Conservation (phyloP, 768 basidiomycete species). For the Clavaria fumosa region DNA sequence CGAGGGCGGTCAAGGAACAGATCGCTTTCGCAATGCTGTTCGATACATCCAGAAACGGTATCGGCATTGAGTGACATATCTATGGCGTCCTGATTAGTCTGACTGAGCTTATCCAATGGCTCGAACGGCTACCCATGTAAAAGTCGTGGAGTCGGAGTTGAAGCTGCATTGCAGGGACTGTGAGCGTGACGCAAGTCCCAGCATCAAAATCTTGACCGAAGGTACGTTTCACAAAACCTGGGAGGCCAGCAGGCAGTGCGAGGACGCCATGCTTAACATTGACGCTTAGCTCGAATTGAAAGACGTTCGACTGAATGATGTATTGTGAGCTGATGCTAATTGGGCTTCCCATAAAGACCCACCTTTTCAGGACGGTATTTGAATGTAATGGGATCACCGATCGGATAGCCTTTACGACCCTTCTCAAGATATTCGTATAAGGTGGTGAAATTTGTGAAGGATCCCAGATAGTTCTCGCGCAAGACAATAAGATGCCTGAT, state of each 20-base stretch:
- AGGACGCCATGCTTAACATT: slow-evolving; percentile 36
- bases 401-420: slow-evolving; percentile 34
- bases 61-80: slow-evolving; percentile 69
- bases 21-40: slow-evolving; percentile 31
- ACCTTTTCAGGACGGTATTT: slow-evolving; percentile 77
- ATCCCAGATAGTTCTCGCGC: slow-evolving; percentile 88
- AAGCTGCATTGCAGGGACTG: slow-evolving; percentile 55
- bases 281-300: slow-evolving; percentile 58
- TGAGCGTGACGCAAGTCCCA: slow-evolving; percentile 40
- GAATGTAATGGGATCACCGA: slow-evolving; percentile 68
- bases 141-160: slow-evolving; percentile 71
- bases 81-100: slow-evolving; percentile 15
- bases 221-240: slow-evolving; percentile 37
- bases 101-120: not conserved
- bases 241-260: slow-evolving; percentile 49
- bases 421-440: slow-evolving; percentile 73
- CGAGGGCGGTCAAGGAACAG: slow-evolving; percentile 16
- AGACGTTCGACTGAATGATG: slow-evolving; percentile 52
- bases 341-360: slow-evolving; percentile 10
- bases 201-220: slow-evolving; percentile 22
- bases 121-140: slow-evolving; percentile 53
- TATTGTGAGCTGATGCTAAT: not conserved
- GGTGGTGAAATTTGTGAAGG: slow-evolving; percentile 86
- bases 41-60: slow-evolving; percentile 38
- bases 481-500: slow-evolving; percentile 79